Conservation (phyloP, 192 early-diverging fungal species). For the Helicostylum pulchrum region DNA sequence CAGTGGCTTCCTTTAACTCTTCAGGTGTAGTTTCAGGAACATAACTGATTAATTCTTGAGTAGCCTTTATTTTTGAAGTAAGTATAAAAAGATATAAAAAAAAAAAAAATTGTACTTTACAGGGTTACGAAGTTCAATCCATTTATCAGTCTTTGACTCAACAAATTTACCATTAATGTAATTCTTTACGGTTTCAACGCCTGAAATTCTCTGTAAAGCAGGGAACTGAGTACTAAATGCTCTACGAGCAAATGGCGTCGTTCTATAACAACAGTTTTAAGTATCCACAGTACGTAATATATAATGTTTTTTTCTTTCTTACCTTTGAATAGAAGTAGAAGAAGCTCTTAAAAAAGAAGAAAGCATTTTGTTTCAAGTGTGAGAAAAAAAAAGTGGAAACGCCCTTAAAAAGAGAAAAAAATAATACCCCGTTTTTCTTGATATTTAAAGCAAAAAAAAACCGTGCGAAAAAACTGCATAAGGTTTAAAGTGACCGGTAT, state of each 20-base stretch:
- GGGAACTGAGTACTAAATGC: slow-evolving; percentile 30
- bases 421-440: neutral
- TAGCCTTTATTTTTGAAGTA: slow-evolving; percentile 56
- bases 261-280: neutral
- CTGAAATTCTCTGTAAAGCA: slow-evolving; percentile 21
- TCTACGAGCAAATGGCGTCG: slow-evolving; percentile 10
- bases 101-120: slow-evolving; percentile 48
- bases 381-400: slow-evolving; percentile 7
- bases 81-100: no score
- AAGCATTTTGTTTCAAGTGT: neutral
- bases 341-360: slow-evolving; percentile 3
- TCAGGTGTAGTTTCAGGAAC: slow-evolving; percentile 86
- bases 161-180: slow-evolving; percentile 92
- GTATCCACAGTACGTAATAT: no score
- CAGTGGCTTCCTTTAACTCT: slow-evolving; percentile 78
- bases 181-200: slow-evolving; percentile 51
- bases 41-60: slow-evolving; percentile 79
- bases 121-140: slow-evolving; percentile 89
- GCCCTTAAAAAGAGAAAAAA: no score
- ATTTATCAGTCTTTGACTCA: slow-evolving; percentile 79
- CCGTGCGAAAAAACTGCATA: neutral
- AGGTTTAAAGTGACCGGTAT: neutral
- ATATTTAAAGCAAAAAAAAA: neutral
- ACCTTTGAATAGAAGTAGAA: slow-evolving; percentile 12
- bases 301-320: neutral